A percentile compares a stretch with the other conserved stretches of the same genome.
Conservation (phyloP, 1,284 basidiomycete species). For the Crepidotus sp. region DNA sequence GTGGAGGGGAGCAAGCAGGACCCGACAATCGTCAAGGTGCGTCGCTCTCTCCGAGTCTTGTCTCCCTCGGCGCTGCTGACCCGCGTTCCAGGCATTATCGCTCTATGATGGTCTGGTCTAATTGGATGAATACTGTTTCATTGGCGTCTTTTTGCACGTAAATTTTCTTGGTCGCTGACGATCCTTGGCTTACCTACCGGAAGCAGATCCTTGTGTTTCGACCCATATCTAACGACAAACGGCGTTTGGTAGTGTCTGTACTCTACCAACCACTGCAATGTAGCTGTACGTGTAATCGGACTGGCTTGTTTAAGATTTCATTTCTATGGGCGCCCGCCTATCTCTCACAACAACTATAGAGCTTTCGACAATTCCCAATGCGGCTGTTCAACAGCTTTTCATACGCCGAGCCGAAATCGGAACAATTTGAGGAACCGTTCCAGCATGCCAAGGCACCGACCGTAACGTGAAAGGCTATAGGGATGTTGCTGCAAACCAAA, state of each 20-base stretch:
- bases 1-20: constrained; percentile 96
- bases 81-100: constrained; percentile 52
- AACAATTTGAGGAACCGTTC: too few species aligned
- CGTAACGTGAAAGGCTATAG: too few species aligned
- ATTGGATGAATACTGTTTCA: neutral
- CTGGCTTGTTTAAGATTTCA: constrained; percentile 5
- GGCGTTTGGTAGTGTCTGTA: constrained; percentile 6
- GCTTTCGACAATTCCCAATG: neutral
- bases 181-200: constrained; percentile 1
- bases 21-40: constrained; percentile 93
- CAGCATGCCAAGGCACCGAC: too few species aligned
- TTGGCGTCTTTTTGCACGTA: neutral
- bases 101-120: constrained; percentile 72
- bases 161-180: constrained; percentile 1
- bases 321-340: neutral
- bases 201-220: constrained; percentile 6
- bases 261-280: constrained; percentile 14
- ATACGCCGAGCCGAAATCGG: too few species aligned
- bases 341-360: neutral
- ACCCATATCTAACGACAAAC: constrained; percentile 14
- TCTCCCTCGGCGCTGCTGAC: constrained; percentile 11
- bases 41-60: constrained; percentile 10
- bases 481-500: too few species aligned
- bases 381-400: neutral
- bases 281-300: constrained; percentile 20